Conservation (phyloP, 2,329 filamentous ascomycete species). For the Leptographium flavum region DNA sequence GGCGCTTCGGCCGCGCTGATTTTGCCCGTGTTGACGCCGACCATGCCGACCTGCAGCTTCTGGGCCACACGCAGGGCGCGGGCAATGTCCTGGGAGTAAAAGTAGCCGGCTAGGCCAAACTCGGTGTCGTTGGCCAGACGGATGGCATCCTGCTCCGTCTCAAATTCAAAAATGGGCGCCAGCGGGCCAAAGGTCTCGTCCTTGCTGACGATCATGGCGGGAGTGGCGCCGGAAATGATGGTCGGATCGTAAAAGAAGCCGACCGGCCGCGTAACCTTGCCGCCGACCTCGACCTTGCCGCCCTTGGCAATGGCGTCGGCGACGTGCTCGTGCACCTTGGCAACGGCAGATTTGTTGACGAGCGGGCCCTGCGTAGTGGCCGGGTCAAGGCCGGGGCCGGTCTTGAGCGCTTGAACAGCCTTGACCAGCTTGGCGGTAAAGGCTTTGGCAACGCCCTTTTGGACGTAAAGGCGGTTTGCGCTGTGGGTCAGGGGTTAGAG, state of each 20-base stretch:
- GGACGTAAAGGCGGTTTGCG: conserved; percentile 15
- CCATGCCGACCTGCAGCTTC: conserved; percentile 49
- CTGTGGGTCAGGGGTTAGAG: conserved; percentile 10
- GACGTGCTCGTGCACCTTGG: conserved; percentile 11
- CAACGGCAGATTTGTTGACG: conserved; percentile 8
- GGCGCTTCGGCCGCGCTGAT: conserved; percentile 21
- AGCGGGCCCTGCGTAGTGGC: conserved; percentile 12
- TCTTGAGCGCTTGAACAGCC: conserved; percentile 4
- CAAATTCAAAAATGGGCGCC: conserved; percentile 12
- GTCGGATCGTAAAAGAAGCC: conserved; percentile 58
- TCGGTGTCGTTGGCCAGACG: conserved; percentile 20
- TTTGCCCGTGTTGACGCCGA: conserved; percentile 31
- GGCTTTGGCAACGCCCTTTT: conserved; percentile 8
- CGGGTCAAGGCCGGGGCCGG: conserved; percentile 7
- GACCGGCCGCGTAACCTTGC: conserved; percentile 34
- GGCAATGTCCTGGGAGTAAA: conserved; percentile 15
- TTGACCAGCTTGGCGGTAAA: conserved; percentile 12
- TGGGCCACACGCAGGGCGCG: conserved; percentile 26
- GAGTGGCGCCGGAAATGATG: conserved; percentile 40
- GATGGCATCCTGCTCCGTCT: conserved; percentile 20
- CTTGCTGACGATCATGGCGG: conserved; percentile 8
- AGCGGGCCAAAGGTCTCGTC: conserved; percentile 14
- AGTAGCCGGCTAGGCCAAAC: conserved; percentile 18
- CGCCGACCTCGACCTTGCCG: conserved; percentile 18
- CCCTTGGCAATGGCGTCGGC: conserved; percentile 11